Conservation (phyloP, 805 yeast genomes). For the Komagataella ulmi region DNA sequence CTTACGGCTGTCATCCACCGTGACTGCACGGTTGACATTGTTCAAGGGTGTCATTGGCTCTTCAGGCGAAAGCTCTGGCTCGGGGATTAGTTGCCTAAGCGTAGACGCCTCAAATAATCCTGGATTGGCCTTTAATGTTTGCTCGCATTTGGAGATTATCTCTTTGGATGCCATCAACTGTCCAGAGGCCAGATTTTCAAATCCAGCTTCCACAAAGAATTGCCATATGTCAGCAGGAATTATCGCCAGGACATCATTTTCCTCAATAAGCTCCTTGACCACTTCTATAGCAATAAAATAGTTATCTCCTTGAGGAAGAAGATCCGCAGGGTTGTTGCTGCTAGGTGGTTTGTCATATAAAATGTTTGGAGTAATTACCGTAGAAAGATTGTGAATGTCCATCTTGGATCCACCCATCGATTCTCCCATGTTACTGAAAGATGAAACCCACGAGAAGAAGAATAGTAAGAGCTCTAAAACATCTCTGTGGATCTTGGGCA, state of each 20-base stretch:
- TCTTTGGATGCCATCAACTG: conserved; percentile 22
- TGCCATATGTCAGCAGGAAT: conserved; percentile 57
- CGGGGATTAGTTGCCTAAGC: background rate
- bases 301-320: conserved; percentile 37
- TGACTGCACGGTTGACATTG: background rate
- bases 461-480: conserved; percentile 73
- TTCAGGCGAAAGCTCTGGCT: background rate
- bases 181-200: conserved; percentile 10
- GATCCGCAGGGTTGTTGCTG: conserved; percentile 6
- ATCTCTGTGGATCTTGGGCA: conserved; percentile 76
- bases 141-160: conserved; percentile 19
- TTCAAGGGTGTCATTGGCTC: background rate
- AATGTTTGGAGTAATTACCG: conserved; percentile 90
- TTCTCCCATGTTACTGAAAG: conserved; percentile 87
- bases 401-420: conserved; percentile 81
- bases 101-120: conserved; percentile 1
- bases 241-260: conserved; percentile 64
- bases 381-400: conserved; percentile 92
- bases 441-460: conserved; percentile 90
- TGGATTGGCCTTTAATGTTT: conserved; percentile 15
- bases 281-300: conserved; percentile 89
- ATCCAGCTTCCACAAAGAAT: conserved; percentile 33
- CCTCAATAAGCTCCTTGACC: conserved; percentile 68
- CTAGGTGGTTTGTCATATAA: conserved; percentile 41
- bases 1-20: background rate